Percentiles rank a stretch among this genome's conserved stretches.
phyloP scores from a whole-genome alignment of 2,329 filamentous ascomycete genomes.

The Davidsoniella virescens region DNA sequence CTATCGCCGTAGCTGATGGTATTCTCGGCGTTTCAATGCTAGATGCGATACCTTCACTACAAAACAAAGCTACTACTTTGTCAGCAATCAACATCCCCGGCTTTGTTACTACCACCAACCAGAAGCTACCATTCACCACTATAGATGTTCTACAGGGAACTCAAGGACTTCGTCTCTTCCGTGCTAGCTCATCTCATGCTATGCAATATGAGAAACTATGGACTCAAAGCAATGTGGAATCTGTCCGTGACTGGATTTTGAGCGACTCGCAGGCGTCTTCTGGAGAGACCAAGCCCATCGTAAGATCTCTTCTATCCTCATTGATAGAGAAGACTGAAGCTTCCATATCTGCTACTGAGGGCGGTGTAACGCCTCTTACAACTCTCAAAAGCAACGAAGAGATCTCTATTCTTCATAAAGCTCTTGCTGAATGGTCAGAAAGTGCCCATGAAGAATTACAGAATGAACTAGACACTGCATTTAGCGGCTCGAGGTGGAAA shows the following conservation, averaged over 20 bases:
- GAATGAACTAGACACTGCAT: slow-evolving; percentile 60
- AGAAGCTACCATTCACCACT: slow-evolving; percentile 30
- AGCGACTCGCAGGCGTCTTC: slow-evolving; percentile 27
- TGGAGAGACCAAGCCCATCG: slow-evolving; percentile 42
- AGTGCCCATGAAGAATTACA: slow-evolving; percentile 70
- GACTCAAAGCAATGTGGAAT: slow-evolving; percentile 54
- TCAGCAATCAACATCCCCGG: slow-evolving; percentile 42
- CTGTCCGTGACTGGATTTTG: slow-evolving; percentile 47
- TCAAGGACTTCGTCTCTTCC: slow-evolving; percentile 48
- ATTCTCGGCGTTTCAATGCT: slow-evolving; percentile 48
- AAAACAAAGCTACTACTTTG: slow-evolving; percentile 27
- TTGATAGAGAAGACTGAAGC: slow-evolving; percentile 40
- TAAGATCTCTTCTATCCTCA: slow-evolving; percentile 51
- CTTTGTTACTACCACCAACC: slow-evolving; percentile 22
- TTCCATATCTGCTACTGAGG: slow-evolving; percentile 34
- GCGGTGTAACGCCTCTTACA: slow-evolving; percentile 21
- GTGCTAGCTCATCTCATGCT: slow-evolving; percentile 52
- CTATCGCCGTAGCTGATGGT: slow-evolving; percentile 58
- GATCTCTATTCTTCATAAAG: slow-evolving; percentile 29
- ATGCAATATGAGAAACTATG: slow-evolving; percentile 58
- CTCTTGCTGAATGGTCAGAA: slow-evolving; percentile 59
- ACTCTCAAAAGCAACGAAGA: slow-evolving; percentile 19
- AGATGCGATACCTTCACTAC: slow-evolving; percentile 25
- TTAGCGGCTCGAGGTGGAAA: slow-evolving; percentile 60
- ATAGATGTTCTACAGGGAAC: slow-evolving; percentile 49